Evolutionary conservation across 108 stramenopile species (phyloP).

Genomic region (Skeletonema potamos): DNA sequence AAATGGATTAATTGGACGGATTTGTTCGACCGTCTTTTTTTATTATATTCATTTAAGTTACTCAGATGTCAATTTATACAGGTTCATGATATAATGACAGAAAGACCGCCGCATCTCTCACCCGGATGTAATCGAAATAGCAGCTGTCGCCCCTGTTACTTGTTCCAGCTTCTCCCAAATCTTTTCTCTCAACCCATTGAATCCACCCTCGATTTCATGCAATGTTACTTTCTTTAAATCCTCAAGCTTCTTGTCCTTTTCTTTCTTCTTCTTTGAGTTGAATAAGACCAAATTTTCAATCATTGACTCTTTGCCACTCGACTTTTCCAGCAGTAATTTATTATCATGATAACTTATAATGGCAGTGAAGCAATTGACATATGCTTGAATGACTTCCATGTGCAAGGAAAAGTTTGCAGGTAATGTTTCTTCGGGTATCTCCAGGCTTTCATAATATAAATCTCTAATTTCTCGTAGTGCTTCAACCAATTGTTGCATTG

Average conservation of each 20-base stretch:
- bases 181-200: conserved; percentile 7
- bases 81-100: not conserved
- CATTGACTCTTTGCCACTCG: not conserved
- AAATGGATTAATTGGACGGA: too few relatives aligned
- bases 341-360: conserved; percentile 29
- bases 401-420: not conserved
- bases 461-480: conserved; percentile 18
- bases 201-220: conserved; percentile 9
- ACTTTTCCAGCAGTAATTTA: not conserved
- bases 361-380: conserved; percentile 24
- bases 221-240: conserved; percentile 13
- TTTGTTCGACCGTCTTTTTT: too few relatives aligned
- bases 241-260: not conserved
- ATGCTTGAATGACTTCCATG: conserved; percentile 18
- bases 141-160: conserved; percentile 16
- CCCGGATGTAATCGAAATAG: not conserved
- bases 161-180: conserved; percentile 15
- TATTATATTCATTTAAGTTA: too few relatives aligned
- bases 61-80: not conserved
- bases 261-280: conserved; percentile 5
- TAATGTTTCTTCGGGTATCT: not conserved
- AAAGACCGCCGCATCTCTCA: not conserved
- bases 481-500: conserved; percentile 10
- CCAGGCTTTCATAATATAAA: conserved; percentile 2
- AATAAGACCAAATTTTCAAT: conserved; percentile 3